A percentile compares a stretch with the other conserved stretches of the same genome.
Evolutionary conservation across 1,284 basidiomycete species (phyloP).

Genomic region (Cutaneotrichosporon sp.): DNA sequence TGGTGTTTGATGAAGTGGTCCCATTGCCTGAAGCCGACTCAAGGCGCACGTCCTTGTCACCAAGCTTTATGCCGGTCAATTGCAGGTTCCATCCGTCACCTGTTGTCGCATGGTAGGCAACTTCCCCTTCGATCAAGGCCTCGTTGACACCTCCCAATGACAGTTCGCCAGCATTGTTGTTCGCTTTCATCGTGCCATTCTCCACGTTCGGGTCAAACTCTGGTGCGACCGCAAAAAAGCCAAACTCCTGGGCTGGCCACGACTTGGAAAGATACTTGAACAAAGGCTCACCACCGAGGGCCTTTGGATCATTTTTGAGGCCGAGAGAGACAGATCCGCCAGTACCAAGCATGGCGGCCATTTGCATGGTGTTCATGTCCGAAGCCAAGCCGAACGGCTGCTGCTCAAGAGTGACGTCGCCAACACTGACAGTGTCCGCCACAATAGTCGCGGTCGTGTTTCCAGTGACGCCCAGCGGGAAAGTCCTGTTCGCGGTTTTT

Average conservation of each 20-base stretch:
- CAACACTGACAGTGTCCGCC: neutral
- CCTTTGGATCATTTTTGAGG: too few relatives aligned
- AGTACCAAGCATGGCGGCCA: neutral
- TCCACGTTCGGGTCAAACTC: neutral
- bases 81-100: neutral
- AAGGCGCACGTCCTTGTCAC: neutral
- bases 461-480: neutral
- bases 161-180: neutral
- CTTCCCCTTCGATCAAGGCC: neutral
- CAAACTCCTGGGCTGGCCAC: neutral
- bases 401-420: neutral
- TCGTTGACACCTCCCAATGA: conserved; percentile 1
- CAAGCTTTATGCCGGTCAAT: neutral
- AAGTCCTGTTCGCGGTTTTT: neutral
- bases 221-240: neutral
- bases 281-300: neutral
- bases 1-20: too few relatives aligned
- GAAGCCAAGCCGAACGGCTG: neutral
- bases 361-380: too few relatives aligned
- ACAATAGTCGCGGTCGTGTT: neutral
- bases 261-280: neutral
- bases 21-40: neutral
- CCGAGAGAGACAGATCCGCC: neutral
- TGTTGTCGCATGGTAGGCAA: neutral
- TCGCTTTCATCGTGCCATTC: neutral